Percentiles rank a stretch among this genome's conserved stretches.
phyloP scores from a whole-genome alignment of 2,329 filamentous ascomycete genomes.

The Colletotrichum sp. region DNA sequence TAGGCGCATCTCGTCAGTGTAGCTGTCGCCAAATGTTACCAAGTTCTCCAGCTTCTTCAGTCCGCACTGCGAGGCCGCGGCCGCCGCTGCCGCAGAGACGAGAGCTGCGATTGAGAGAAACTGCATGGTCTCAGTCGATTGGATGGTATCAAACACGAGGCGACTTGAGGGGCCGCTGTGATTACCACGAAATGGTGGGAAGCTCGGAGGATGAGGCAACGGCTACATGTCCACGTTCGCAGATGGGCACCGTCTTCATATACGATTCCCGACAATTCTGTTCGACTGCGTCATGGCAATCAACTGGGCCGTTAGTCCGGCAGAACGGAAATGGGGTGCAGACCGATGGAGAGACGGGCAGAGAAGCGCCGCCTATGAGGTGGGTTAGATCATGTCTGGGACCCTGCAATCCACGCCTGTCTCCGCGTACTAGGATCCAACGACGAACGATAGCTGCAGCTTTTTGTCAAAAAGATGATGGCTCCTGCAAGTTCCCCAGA shows the following conservation, averaged over 20 bases:
- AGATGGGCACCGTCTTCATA: background rate
- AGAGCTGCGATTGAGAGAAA: background rate
- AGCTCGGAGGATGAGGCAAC: background rate
- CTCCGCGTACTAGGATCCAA: background rate
- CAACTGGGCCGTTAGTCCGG: background rate
- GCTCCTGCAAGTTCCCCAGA: background rate
- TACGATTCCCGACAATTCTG: background rate
- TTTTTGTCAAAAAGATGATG: background rate
- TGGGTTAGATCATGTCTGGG: background rate
- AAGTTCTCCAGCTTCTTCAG: constrained; percentile 63
- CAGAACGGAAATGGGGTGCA: background rate
- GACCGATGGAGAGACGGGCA: background rate
- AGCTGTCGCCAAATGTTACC: constrained; percentile 77
- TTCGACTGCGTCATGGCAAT: background rate
- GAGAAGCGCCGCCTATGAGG: background rate
- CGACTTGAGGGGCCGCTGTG: background rate
- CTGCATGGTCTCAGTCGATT: background rate
- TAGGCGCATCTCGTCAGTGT: constrained; percentile 74
- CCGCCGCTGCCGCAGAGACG: constrained; percentile 9
- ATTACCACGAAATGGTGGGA: background rate
- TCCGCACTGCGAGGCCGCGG: constrained; percentile 22
- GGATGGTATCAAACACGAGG: background rate
- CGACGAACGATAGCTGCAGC: background rate
- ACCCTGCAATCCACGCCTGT: background rate
- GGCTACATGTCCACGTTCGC: background rate